Base-by-base conservation (phyloP, 371 early-diverging fungal species). In the Basidiobolus meristosporus region DNA sequence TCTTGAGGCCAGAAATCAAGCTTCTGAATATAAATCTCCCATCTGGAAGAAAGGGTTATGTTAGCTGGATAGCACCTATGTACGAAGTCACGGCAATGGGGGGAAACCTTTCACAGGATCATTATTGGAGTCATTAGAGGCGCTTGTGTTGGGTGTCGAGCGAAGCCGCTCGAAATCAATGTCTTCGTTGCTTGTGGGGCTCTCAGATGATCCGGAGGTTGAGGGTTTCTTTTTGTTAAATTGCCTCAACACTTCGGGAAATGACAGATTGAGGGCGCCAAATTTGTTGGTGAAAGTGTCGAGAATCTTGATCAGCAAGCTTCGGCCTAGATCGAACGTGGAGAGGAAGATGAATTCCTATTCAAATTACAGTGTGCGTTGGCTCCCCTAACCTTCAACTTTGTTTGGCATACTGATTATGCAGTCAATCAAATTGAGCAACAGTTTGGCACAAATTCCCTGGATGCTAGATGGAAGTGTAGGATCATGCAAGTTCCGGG, bases 391-490 rank as follows among this genome's bases (percentile, higher is more conserved):
- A 60, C 57, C 70, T 50, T 69, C 62, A 36, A 42, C 45, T 47
- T 65, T 72, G 48, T 80, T 67, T 2, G 68, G 70, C 16, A 77
- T 74, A 43, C 63, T 69, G 39, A 73, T 70, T 43, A 88, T 79
- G 48, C 81, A 76, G 36, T 96, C 96, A 16, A 89, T 77, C 30
- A 93, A 53, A 49, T 88, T 87, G 28, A 90, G 56, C n/a, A 98
- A 58, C 20, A 97, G 53, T 48, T 91, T 96, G 36, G 81, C 82
- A 45, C 95, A 91, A 84, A 96, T 89, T 0, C 87, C 90, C 51
- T 93, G 93, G 38, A 95, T 88, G 43, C 79, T 82, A 3, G 83
- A 73, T 20, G 86, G 74, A 32, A 96, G 62, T 12, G 72, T 68
- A 6, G 71, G 68, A 50, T 98, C 97, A 46, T 92, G 91, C 32